phyloP scores from a whole-genome alignment of 108 stramenopile genomes.

The Stephanodiscus triporus region DNA sequence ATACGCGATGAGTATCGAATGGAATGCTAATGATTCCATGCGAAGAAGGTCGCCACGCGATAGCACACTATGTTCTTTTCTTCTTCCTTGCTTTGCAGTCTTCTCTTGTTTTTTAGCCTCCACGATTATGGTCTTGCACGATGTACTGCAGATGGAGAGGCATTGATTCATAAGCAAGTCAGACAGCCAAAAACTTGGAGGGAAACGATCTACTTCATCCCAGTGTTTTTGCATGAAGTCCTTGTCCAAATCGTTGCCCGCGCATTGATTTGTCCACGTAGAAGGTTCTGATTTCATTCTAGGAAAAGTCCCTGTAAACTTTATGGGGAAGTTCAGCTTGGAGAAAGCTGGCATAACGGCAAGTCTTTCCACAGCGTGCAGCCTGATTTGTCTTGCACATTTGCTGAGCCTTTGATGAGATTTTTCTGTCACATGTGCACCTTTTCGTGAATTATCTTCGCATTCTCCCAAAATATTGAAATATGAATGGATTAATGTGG shows the following conservation, averaged over 20 bases:
- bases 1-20: constrained; percentile 71
- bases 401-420: constrained; percentile 27
- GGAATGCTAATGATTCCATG: constrained; percentile 81
- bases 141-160: constrained; percentile 68
- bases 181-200: constrained; percentile 77
- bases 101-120: constrained; percentile 66
- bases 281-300: constrained; percentile 21
- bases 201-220: constrained; percentile 49
- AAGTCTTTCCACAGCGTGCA: constrained; percentile 74
- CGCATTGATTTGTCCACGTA: constrained; percentile 39
- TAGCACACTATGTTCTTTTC: constrained; percentile 41
- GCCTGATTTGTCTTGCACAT: constrained; percentile 70
- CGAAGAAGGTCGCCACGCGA: constrained; percentile 65
- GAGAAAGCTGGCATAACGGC: constrained; percentile 70
- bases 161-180: constrained; percentile 70
- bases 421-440: background rate
- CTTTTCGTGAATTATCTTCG: constrained; percentile 46
- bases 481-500: constrained; percentile 54
- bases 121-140: constrained; percentile 70
- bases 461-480: constrained; percentile 63
- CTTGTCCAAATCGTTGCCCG: background rate
- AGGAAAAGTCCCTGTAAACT: constrained; percentile 43
- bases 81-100: constrained; percentile 27
- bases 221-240: constrained; percentile 9
- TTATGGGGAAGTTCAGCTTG: constrained; percentile 75